Evolutionary conservation across 495 filamentous ascomycete genomes (phyloP).

Genomic region (Cenococcum geophilum): DNA sequence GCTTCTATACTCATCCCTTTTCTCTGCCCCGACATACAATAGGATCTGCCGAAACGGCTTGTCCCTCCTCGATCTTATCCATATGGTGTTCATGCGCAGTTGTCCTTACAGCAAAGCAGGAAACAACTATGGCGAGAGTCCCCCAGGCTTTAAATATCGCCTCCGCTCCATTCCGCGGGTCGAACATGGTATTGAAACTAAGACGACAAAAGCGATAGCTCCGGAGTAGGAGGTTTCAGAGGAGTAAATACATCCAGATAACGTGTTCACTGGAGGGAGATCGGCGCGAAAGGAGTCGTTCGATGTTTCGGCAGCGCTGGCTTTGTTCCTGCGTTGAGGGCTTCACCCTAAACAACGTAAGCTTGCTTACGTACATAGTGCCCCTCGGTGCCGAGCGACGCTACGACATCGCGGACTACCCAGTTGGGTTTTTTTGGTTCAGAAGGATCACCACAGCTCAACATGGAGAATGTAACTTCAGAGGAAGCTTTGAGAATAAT

Average conservation of each 20-base stretch:
- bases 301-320: conserved; percentile 1
- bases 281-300: neutral
- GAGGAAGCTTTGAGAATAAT: conserved; percentile 12
- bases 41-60: conserved; percentile 70
- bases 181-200: conserved; percentile 2
- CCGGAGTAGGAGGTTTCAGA: conserved; percentile 13
- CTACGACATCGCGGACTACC: neutral
- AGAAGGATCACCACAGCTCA: neutral
- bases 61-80: conserved; percentile 68
- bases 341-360: neutral
- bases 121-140: conserved; percentile 16
- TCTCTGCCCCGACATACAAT: conserved; percentile 54
- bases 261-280: neutral
- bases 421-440: neutral
- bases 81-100: conserved; percentile 70
- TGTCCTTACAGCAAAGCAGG: conserved; percentile 10
- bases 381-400: neutral
- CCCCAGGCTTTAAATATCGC: conserved; percentile 5
- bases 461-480: conserved; percentile 2
- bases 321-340: conserved; percentile 5
- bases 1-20: neutral
- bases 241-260: conserved; percentile 10
- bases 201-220: conserved; percentile 1
- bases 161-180: neutral
- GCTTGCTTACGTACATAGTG: neutral